These are phyloP conservation scores for Periconia sp. DNA, from an alignment of 2,329 filamentous ascomycete genomes.

Conservation along the genomic window DNA sequence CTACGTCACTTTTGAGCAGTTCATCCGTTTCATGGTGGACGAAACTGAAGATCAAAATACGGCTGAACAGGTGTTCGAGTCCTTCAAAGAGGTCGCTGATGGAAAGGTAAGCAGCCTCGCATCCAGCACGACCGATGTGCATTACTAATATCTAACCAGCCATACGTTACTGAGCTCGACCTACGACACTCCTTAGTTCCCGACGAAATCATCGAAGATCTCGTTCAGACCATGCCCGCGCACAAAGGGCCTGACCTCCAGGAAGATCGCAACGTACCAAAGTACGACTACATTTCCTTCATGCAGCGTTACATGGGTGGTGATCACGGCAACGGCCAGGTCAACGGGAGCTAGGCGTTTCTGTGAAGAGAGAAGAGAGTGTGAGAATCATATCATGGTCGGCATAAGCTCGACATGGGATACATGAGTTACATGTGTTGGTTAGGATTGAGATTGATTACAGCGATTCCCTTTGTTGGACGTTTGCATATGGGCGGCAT, in stretches of 20 bases:
- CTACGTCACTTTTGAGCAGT: constrained; percentile 95
- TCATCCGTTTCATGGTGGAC: constrained; percentile 99
- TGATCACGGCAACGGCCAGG: constrained; percentile 25
- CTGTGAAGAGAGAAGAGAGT: neutral
- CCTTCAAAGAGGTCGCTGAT: constrained; percentile 95
- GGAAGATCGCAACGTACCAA: constrained; percentile 80
- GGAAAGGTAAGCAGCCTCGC: constrained; percentile 69
- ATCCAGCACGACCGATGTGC: neutral
- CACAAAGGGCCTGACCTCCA: constrained; percentile 86
- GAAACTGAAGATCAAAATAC: constrained; percentile 99
- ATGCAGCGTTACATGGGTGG: constrained; percentile 75
- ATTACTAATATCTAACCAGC: constrained; percentile 51
- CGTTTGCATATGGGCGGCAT: too few species aligned
- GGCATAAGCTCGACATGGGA: neutral
- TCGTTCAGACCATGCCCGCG: constrained; percentile 82
- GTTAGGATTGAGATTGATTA: too few species aligned
- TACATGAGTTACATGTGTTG: too few species aligned
- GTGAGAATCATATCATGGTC: neutral
- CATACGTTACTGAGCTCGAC: constrained; percentile 98
- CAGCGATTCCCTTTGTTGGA: too few species aligned
- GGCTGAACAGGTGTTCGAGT: constrained; percentile 97
- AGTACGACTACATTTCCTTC: constrained; percentile 96
- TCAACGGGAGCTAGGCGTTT: constrained; percentile 18
- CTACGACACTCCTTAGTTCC: constrained; percentile 92
- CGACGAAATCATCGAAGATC: constrained; percentile 94